A percentile compares a stretch with the other conserved stretches of the same genome.
These are phyloP conservation scores for Croton laevigatus DNA, from an alignment of 441 rosid genomes.

Conservation along the genomic window DNA sequence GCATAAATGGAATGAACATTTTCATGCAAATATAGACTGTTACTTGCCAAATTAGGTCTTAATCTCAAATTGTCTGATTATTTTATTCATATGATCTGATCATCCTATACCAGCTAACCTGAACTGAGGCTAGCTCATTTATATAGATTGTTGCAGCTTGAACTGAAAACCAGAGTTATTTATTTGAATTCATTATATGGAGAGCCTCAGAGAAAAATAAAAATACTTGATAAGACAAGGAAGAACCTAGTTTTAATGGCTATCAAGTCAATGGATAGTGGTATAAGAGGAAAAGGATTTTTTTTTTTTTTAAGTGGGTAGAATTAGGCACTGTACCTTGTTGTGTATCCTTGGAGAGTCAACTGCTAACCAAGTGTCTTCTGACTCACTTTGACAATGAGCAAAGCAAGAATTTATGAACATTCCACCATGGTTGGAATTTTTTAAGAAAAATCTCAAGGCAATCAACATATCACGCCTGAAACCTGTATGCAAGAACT, in stretches of 20 bases:
- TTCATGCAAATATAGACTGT: too few species aligned
- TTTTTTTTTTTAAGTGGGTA: constrained; percentile 3
- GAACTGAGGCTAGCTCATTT: not conserved
- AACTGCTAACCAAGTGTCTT: constrained; percentile 85
- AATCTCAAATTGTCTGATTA: not conserved
- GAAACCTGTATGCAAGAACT: constrained; percentile 49
- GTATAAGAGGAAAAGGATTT: not conserved
- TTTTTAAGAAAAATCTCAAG: constrained; percentile 39
- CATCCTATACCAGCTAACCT: not conserved
- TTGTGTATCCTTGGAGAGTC: constrained; percentile 68
- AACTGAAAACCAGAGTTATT: not conserved
- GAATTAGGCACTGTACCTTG: constrained; percentile 44
- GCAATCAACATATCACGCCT: constrained; percentile 73
- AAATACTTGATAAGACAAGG: not conserved
- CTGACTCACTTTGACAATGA: constrained; percentile 92
- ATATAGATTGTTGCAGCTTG: not conserved
- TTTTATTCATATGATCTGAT: not conserved
- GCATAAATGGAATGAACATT: not conserved
- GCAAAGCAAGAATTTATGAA: constrained; percentile 94
- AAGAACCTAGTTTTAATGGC: too few species aligned
- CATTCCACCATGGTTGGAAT: constrained; percentile 60
- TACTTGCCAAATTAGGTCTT: not conserved
- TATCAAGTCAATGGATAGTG: not conserved
- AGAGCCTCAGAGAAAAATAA: not conserved
- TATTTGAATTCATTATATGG: not conserved